Evolutionary conservation across 2,329 filamentous ascomycete species (phyloP).

Genomic region (Dendryphion nanum): DNA sequence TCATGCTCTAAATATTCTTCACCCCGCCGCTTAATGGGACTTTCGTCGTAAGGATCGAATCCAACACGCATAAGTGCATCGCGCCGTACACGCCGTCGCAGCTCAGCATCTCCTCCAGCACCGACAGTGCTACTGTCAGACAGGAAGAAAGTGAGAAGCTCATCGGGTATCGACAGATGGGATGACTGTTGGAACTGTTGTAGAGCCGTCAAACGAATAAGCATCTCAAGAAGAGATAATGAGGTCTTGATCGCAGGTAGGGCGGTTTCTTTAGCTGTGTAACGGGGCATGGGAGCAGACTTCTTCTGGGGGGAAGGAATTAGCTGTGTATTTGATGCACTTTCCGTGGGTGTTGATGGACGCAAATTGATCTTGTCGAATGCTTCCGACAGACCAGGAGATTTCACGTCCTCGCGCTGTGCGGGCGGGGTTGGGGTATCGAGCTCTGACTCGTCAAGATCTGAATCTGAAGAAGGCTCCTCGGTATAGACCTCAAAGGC

Average conservation of each 20-base stretch:
- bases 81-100: slow-evolving; percentile 58
- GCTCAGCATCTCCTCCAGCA: slow-evolving; percentile 60
- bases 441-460: slow-evolving; percentile 42
- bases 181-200: slow-evolving; percentile 91
- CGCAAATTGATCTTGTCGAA: slow-evolving; percentile 50
- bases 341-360: slow-evolving; percentile 22
- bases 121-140: slow-evolving; percentile 66
- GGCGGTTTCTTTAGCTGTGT: slow-evolving; percentile 12
- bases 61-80: slow-evolving; percentile 63
- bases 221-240: slow-evolving; percentile 81
- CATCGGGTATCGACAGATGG: slow-evolving; percentile 85
- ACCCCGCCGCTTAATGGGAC: slow-evolving; percentile 63
- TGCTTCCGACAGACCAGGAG: slow-evolving; percentile 40
- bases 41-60: slow-evolving; percentile 72
- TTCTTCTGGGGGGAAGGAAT: slow-evolving; percentile 25
- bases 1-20: slow-evolving; percentile 62
- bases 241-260: slow-evolving; percentile 61
- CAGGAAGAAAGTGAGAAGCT: slow-evolving; percentile 85
- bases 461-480: slow-evolving; percentile 56
- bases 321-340: slow-evolving; percentile 22
- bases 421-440: slow-evolving; percentile 13
- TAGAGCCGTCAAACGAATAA: slow-evolving; percentile 79
- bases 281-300: slow-evolving; percentile 8
- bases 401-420: slow-evolving; percentile 32
- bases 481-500: slow-evolving; percentile 82